These are phyloP conservation scores for Thalassiosira livingstoniorum DNA, from an alignment of 352 stramenopile genomes.

Conservation along the genomic window DNA sequence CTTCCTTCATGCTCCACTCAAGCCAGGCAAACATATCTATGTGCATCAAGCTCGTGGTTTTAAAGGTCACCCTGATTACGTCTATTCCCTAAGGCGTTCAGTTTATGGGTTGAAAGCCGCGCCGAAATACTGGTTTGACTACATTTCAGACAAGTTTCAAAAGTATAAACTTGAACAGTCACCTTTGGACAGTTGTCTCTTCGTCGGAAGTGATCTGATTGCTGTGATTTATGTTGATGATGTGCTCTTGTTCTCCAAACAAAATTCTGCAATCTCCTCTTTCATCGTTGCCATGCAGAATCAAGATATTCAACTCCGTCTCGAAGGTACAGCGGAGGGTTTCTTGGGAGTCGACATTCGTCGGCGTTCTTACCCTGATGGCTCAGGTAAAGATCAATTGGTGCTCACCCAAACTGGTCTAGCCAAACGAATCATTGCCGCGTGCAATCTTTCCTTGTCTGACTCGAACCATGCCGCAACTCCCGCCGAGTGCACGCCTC, in stretches of 20 bases:
- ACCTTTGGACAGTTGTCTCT: constrained; percentile 55
- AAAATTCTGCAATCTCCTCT: constrained; percentile 30
- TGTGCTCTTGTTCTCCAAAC: constrained; percentile 38
- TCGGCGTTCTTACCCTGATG: background rate
- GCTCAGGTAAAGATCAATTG: background rate
- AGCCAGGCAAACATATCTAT: constrained; percentile 20
- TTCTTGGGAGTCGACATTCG: constrained; percentile 68
- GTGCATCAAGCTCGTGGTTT: constrained; percentile 50
- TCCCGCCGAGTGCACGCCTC: constrained; percentile 1
- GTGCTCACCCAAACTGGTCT: constrained; percentile 51
- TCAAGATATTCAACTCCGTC: constrained; percentile 39
- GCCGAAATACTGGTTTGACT: constrained; percentile 8
- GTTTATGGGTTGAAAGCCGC: constrained; percentile 51
- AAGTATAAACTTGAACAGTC: constrained; percentile 8
- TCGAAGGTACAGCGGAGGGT: constrained; percentile 50
- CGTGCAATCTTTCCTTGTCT: constrained; percentile 4
- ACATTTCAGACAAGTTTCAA: constrained; percentile 7
- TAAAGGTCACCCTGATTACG: constrained; percentile 9
- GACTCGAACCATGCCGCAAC: background rate
- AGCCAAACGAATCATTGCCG: constrained; percentile 48
- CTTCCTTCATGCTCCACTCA: constrained; percentile 45
- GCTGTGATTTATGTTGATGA: constrained; percentile 64
- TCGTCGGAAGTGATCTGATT: constrained; percentile 52
- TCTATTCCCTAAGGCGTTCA: constrained; percentile 38
- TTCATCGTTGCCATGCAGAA: constrained; percentile 45